These are phyloP conservation scores for Sclerotinia glacialis DNA, from an alignment of 2,329 filamentous ascomycete genomes.

Conservation along the genomic window DNA sequence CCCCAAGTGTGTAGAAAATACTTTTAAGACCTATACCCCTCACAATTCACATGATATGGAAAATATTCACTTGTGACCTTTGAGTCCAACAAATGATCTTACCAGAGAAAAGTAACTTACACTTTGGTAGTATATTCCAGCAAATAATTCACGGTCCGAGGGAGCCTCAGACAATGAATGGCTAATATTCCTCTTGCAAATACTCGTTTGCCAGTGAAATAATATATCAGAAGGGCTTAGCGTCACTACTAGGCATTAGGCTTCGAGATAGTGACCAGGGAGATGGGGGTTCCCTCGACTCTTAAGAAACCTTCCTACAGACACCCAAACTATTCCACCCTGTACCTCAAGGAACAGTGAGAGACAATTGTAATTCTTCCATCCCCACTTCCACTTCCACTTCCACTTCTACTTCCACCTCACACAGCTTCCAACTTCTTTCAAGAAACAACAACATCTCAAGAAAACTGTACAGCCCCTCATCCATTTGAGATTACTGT, in stretches of 20 bases:
- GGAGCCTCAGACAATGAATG: neutral
- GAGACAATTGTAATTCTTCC: neutral
- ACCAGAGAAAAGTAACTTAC: neutral
- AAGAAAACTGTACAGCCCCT: neutral
- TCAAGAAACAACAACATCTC: neutral
- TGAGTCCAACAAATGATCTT: neutral
- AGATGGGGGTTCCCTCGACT: neutral
- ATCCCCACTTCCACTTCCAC: neutral
- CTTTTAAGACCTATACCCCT: neutral
- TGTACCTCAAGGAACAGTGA: neutral
- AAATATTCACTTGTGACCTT: neutral
- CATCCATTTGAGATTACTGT: neutral
- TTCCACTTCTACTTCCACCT: too few relatives aligned
- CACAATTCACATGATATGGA: neutral
- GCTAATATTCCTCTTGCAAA: neutral
- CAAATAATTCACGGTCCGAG: neutral
- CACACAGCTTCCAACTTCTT: neutral
- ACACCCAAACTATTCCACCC: neutral
- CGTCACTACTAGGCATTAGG: neutral
- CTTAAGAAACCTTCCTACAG: neutral
- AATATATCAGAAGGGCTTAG: neutral
- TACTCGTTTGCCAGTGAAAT: neutral
- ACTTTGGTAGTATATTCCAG: neutral
- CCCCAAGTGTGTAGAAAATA: neutral
- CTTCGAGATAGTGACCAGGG: neutral